A percentile compares a stretch with the other conserved stretches of the same genome.
Conservation (phyloP, 768 basidiomycete genomes). For the Mrakia hoshinonis region DNA sequence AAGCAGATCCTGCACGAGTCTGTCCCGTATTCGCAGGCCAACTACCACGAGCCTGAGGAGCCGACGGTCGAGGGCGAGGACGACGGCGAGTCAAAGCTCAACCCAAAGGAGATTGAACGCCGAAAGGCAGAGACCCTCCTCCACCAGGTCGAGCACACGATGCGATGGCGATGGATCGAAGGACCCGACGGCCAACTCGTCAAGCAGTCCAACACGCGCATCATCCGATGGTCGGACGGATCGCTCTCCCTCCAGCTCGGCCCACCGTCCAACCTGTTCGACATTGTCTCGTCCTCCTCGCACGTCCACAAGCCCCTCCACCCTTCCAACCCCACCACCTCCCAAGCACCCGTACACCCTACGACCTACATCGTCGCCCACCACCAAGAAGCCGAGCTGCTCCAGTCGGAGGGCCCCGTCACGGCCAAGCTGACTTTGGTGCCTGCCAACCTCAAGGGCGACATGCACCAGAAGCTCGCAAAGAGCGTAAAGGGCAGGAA, state of each 20-base stretch:
- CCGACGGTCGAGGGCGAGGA: conserved; percentile 71
- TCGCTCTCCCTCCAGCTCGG: conserved; percentile 81
- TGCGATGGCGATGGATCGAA: conserved; percentile 90
- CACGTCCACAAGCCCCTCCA: conserved; percentile 1
- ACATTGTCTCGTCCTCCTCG: conserved; percentile 47
- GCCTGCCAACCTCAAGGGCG: conserved; percentile 23
- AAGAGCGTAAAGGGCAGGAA: conserved; percentile 26
- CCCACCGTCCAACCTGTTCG: conserved; percentile 68
- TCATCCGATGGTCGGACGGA: conserved; percentile 95
- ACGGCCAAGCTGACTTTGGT: conserved; percentile 18
- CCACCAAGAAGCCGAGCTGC: conserved; percentile 26
- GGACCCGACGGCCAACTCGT: conserved; percentile 64
- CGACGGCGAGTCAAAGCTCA: conserved; percentile 48
- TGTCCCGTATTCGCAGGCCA: conserved; percentile 53
- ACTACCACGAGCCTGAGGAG: conserved; percentile 69
- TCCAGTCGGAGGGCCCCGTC: conserved; percentile 24
- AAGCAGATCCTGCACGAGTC: conserved; percentile 84
- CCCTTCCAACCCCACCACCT: not conserved
- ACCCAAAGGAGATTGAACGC: conserved; percentile 35
- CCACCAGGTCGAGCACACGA: conserved; percentile 82
- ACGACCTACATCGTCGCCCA: conserved; percentile 25
- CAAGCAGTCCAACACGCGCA: conserved; percentile 78
- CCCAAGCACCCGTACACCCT: conserved; percentile 11
- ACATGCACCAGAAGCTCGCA: conserved; percentile 25
- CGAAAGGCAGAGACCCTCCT: conserved; percentile 49